Conservation (phyloP, 495 filamentous ascomycete genomes). For the Annulohypoxylon bovei region DNA sequence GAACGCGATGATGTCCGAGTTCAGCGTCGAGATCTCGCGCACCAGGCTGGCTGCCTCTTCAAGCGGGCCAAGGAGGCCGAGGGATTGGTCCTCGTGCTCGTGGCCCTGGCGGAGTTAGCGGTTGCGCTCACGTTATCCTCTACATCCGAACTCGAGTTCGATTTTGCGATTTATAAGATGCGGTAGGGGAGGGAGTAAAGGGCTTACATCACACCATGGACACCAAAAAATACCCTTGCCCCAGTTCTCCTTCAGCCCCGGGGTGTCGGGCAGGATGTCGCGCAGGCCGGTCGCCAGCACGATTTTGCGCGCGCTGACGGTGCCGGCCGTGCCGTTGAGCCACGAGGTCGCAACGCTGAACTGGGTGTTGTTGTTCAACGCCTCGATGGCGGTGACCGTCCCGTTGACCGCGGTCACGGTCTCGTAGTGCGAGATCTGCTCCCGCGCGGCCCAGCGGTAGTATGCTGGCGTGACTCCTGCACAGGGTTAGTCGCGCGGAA, state of each 20-base stretch:
- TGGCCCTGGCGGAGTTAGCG: neutral
- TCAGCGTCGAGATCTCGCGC: constrained; percentile 61
- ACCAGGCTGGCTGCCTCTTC: constrained; percentile 52
- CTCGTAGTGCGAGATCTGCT: constrained; percentile 61
- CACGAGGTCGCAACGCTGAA: constrained; percentile 54
- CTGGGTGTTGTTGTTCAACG: constrained; percentile 50
- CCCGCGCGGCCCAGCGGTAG: constrained; percentile 62
- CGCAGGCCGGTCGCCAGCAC: constrained; percentile 65
- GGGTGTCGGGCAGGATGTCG: constrained; percentile 63
- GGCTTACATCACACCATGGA: constrained; percentile 65
- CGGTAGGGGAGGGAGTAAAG: neutral
- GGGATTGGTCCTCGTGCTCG: constrained; percentile 65
- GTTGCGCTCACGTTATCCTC: no score
- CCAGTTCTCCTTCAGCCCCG: constrained; percentile 61
- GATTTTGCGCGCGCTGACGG: constrained; percentile 60
- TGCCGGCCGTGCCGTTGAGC: constrained; percentile 36
- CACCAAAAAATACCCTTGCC: constrained; percentile 70
- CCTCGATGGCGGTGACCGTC: constrained; percentile 58
- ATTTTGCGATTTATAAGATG: no score
- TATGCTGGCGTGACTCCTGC: constrained; percentile 61
- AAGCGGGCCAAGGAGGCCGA: constrained; percentile 61
- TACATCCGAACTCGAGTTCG: no score
- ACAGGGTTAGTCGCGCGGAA: neutral
- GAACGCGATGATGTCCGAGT: constrained; percentile 55
- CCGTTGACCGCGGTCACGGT: constrained; percentile 60